Evolutionary conservation across 768 basidiomycete species (phyloP).

Genomic region (Naematelia aurantialba): DNA sequence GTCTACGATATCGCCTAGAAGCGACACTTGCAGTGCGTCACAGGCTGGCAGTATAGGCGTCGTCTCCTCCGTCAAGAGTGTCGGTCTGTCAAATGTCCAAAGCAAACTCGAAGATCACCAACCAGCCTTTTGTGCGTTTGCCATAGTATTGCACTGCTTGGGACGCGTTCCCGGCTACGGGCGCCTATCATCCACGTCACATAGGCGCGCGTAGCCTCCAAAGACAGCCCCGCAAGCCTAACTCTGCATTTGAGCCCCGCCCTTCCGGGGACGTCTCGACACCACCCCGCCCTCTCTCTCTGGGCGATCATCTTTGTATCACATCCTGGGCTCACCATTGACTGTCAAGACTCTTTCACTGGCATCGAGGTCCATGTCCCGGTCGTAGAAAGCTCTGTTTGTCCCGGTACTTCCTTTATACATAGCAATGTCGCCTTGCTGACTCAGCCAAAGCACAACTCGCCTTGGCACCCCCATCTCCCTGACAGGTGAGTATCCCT

Average conservation of each 20-base stretch:
- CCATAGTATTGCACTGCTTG: not conserved
- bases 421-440: not conserved
- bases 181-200: not conserved
- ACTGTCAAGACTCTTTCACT: too few relatives aligned
- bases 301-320: not conserved
- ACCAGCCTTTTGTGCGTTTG: not conserved
- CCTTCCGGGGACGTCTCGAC: not conserved
- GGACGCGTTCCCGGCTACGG: not conserved
- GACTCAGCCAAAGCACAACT: not conserved
- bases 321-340: not conserved
- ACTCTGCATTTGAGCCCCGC: not conserved
- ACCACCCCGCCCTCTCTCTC: not conserved
- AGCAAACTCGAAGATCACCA: not conserved
- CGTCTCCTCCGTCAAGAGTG: too few relatives aligned
- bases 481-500: not conserved
- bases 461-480: not conserved
- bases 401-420: not conserved
- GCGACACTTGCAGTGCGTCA: too few relatives aligned
- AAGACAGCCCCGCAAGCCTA: not conserved
- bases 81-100: too few relatives aligned
- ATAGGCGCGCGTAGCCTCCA: too few relatives aligned
- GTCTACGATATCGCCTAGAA: too few relatives aligned
- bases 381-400: not conserved
- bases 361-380: too few relatives aligned
- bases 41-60: too few relatives aligned